Evolutionary conservation across 1,284 basidiomycete species (phyloP), one percentile per base, ranked within the genome.

Genomic region (Pseudozyma pruni): DNA sequence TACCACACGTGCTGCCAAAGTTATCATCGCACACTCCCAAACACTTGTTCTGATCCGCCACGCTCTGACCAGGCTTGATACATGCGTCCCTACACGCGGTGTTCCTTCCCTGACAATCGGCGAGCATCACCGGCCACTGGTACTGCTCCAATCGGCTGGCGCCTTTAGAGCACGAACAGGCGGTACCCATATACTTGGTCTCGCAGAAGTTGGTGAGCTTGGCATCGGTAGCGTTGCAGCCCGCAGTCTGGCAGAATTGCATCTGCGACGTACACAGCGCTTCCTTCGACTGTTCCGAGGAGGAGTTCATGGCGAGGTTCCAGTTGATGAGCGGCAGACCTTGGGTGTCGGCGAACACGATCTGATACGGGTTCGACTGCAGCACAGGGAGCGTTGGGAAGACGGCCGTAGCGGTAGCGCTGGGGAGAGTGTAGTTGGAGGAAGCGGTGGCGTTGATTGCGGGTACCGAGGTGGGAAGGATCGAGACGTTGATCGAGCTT

Each of bases 121-220:
- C 67, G 8, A 77, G 45, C 64, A 77, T 75, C 13, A 80, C 72
- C 10, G 79, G 79, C 79, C 79, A 81, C 49, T 79, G 68, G 58
- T 76, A 79, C 64, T 81, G 78, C 40, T 67, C 27, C 38, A 81
- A 60, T 29, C 72, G 57, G 22, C 73, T 66, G 1, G 41, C 46
- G 23, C 78, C 77, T 40, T 72, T 74, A 43, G 33, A 51, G 57
- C 79, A 80, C 8, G 57, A 67, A 46, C 79, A 81, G 16, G 62
- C 72, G 14, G 49, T 49, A 4, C 71, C 75, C 75, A 77, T 77
- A 45, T 77, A 67, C 35, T 58, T 47, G 2, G 47, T 57, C 34
- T 81, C 71, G 70, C 79, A 81, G 35, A 81, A 80, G 72, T 81
- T 81, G 61, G 61, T 58, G n/a, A 57, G 41, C 25, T 67, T 66